Percentiles rank a stretch among this genome's conserved stretches.
Evolutionary conservation across 176 grass and related monocot genomes (phyloP).

Genomic region (Aegilops longissima): DNA sequence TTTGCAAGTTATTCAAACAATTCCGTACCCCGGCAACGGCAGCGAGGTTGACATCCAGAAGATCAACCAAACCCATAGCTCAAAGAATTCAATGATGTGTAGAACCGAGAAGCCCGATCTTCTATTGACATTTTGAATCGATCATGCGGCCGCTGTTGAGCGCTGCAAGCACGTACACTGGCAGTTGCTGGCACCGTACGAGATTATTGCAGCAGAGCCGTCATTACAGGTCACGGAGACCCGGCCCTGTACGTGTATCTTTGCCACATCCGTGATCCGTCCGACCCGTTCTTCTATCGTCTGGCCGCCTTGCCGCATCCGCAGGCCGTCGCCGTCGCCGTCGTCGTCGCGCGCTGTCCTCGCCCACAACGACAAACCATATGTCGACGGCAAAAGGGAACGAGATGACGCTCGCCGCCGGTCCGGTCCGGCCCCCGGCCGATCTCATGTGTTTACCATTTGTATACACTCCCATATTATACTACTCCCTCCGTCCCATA

Average conservation of each 20-base stretch:
- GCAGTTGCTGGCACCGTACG: background rate
- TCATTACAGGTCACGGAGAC: background rate
- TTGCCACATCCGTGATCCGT: background rate
- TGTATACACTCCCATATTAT: no score
- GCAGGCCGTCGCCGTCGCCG: conserved; percentile 11
- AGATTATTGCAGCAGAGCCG: background rate
- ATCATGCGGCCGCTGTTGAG: background rate
- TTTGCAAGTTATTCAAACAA: no score
- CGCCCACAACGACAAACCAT: background rate
- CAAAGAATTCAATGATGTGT: background rate
- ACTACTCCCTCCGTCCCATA: no score
- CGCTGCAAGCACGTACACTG: background rate
- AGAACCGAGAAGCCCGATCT: background rate
- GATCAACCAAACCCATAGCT: background rate
- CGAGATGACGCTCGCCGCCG: background rate
- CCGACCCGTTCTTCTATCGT: background rate
- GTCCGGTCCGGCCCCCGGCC: background rate
- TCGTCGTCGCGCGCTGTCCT: conserved; percentile 5
- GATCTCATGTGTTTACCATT: background rate
- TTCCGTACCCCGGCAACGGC: no score
- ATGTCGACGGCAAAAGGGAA: background rate
- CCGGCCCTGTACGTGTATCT: background rate
- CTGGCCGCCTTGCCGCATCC: background rate
- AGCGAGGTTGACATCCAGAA: no score
- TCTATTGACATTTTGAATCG: background rate